Conservation (phyloP, 192 early-diverging fungal species). For the Lunasporangiospora selenospora region DNA sequence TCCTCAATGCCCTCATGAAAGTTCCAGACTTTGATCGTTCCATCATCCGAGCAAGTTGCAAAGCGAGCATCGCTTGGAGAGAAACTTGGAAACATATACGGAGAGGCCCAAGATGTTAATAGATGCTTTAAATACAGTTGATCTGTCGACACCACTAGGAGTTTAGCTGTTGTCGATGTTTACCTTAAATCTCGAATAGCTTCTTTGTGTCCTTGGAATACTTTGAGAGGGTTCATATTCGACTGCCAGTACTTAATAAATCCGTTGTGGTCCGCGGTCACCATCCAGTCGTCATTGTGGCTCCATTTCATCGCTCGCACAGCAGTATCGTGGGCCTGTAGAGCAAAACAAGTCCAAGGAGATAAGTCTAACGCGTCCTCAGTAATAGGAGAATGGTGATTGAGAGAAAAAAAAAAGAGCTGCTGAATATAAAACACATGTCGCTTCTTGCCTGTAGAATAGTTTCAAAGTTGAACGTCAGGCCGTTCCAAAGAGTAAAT, state of each 20-base stretch:
- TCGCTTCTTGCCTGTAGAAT: slow-evolving; percentile 77
- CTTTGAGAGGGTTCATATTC: slow-evolving; percentile 94
- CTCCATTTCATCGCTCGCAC: slow-evolving; percentile 97
- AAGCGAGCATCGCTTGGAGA: slow-evolving; percentile 92
- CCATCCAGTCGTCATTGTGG: slow-evolving; percentile 94
- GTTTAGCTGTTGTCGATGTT: slow-evolving; percentile 10
- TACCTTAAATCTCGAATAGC: slow-evolving; percentile 87
- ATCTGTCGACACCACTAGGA: not conserved
- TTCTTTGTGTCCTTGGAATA: slow-evolving; percentile 87
- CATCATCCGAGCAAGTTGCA: slow-evolving; percentile 95
- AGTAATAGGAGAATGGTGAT: not conserved
- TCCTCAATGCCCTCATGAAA: slow-evolving; percentile 90
- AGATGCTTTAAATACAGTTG: slow-evolving; percentile 1
- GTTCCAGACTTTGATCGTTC: slow-evolving; percentile 95
- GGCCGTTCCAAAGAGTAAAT: slow-evolving; percentile 97
- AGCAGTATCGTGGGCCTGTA: slow-evolving; percentile 93
- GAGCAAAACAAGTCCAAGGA: too few relatives aligned
- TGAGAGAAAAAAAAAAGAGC: not conserved
- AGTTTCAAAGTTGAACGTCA: slow-evolving; percentile 98
- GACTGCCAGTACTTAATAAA: slow-evolving; percentile 98
- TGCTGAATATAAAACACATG: not conserved
- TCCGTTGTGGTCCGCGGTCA: slow-evolving; percentile 90
- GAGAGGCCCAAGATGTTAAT: not conserved
- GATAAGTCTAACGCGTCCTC: not conserved
- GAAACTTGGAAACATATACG: slow-evolving; percentile 64